A percentile compares a stretch with the other conserved stretches of the same genome.
Evolutionary conservation across 257 asterid genomes (phyloP).

Genomic region (Prunella vulgaris): DNA sequence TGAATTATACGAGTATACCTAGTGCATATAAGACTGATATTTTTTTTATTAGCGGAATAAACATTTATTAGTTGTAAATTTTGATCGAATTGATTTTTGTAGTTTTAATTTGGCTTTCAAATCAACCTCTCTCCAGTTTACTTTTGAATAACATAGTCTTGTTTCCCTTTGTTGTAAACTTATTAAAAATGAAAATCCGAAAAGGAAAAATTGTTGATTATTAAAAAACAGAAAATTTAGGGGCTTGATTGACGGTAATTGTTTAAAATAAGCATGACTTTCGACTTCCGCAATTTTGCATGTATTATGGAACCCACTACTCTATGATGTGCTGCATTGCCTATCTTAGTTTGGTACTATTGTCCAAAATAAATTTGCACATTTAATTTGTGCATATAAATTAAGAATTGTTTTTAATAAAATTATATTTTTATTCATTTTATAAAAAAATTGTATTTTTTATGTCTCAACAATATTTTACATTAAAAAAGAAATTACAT

Average conservation of each 20-base stretch:
- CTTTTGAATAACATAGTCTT: no score
- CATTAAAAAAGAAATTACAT: no score
- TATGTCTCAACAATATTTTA: no score
- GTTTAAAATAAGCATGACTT: background rate
- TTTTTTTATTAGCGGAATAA: background rate
- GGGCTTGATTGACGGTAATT: conserved; percentile 27
- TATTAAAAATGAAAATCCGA: background rate
- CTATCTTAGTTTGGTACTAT: background rate
- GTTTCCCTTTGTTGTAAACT: background rate
- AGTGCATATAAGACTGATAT: no score
- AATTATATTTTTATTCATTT: no score
- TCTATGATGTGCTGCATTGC: background rate
- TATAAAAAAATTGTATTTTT: no score
- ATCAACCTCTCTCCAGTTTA: background rate
- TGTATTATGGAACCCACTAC: conserved; percentile 2
- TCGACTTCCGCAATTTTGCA: background rate
- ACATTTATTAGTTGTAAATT: background rate
- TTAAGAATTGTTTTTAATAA: no score
- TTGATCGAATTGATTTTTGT: no score
- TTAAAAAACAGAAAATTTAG: background rate
- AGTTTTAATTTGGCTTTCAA: no score
- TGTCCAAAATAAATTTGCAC: no score
- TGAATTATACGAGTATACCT: no score
- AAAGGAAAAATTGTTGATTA: background rate
- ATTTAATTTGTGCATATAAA: no score